Conservation (phyloP, 2,329 filamentous ascomycete genomes). For the Coniosporium tulheliwenetii region DNA sequence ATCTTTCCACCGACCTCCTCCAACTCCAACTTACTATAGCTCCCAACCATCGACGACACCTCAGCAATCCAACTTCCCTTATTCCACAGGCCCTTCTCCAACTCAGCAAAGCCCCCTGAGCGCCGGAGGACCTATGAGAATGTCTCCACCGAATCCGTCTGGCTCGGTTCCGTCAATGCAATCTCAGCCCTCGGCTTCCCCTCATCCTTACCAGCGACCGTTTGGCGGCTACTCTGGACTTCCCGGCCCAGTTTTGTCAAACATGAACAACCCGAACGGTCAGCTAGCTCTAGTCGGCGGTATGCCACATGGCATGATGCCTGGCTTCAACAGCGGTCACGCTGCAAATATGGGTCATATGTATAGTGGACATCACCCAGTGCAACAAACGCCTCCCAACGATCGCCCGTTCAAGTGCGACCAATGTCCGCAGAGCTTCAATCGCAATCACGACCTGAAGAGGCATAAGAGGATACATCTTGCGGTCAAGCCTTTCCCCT, state of each 20-base stretch:
- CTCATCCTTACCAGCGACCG: slow-evolving; percentile 30
- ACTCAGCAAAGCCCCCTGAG: slow-evolving; percentile 34
- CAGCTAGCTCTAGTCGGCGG: slow-evolving; percentile 57
- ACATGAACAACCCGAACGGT: slow-evolving; percentile 56
- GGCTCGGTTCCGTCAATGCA: slow-evolving; percentile 27
- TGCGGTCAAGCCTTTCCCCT: slow-evolving; percentile 90
- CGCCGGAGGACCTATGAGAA: slow-evolving; percentile 28
- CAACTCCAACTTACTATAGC: slow-evolving; percentile 48
- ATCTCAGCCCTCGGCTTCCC: slow-evolving; percentile 32
- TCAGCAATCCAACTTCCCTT: slow-evolving; percentile 31
- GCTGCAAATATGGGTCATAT: slow-evolving; percentile 49
- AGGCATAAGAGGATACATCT: slow-evolving; percentile 90
- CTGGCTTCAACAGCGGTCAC: slow-evolving; percentile 44
- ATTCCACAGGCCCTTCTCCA: slow-evolving; percentile 31
- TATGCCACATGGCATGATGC: slow-evolving; percentile 39
- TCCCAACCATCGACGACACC: slow-evolving; percentile 37
- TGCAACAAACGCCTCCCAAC: slow-evolving; percentile 38
- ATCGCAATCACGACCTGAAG: slow-evolving; percentile 91
- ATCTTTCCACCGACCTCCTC: slow-evolving; percentile 38
- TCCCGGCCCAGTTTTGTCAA: slow-evolving; percentile 59
- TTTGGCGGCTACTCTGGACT: slow-evolving; percentile 44
- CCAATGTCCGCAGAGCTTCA: slow-evolving; percentile 83
- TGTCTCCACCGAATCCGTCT: slow-evolving; percentile 35
- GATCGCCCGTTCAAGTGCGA: slow-evolving; percentile 94
- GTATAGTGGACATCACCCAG: slow-evolving; percentile 35